Base-by-base conservation (phyloP, 306 rosid species). In the Medicago lupulina region DNA sequence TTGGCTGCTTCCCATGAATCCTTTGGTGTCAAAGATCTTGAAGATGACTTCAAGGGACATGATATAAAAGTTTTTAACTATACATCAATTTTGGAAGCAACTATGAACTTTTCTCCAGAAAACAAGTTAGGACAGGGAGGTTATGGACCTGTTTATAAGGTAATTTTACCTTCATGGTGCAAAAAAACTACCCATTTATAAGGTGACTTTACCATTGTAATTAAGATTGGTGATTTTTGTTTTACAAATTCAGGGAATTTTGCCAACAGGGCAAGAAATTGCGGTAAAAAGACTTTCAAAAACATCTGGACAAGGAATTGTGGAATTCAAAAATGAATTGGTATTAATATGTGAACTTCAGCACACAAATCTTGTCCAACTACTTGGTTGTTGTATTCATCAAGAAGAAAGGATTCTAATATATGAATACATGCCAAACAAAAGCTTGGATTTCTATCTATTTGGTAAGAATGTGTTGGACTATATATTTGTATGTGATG, bases 71-170 rank as follows among this genome's bases (percentile, higher is more conserved):
- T 17, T 17, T 74, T 62, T 62, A 23, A 36, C 61, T 81, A 81
- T 28, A 25, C 47, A 12, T 75, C 76, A 9, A 8, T 83, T 16
- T 23, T 79, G 54, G 78, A n/a, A 31, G 86, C 76, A 19, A 83
- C 86, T 23, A 53, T 38, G 17, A 19, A 59, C 16, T 79, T 79
- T 68, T 46, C 78, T 11, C 16, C 18, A 7, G 59, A 23, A 25
- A 78, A 70, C 59, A 43, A 64, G 58, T 49, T 83, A 41, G 83
- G 83, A 55, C 39, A 83, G 5, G 80, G 86, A 13, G 86, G 86
- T 0, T 83, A 78, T 67, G 83, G 83, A 51, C 79, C 76, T 23
- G 77, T 78, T 47, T 82, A 82, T 72, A 82, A 77, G 85, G 61
- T 54, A 7, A 54, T 7, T 44, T 54, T 54, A 28, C 23, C 23